Percentiles rank a stretch among this genome's conserved stretches.
These are phyloP conservation scores for Trichoderma reesei DNA, from an alignment of 495 filamentous ascomycete genomes.

Conservation along the genomic window DNA sequence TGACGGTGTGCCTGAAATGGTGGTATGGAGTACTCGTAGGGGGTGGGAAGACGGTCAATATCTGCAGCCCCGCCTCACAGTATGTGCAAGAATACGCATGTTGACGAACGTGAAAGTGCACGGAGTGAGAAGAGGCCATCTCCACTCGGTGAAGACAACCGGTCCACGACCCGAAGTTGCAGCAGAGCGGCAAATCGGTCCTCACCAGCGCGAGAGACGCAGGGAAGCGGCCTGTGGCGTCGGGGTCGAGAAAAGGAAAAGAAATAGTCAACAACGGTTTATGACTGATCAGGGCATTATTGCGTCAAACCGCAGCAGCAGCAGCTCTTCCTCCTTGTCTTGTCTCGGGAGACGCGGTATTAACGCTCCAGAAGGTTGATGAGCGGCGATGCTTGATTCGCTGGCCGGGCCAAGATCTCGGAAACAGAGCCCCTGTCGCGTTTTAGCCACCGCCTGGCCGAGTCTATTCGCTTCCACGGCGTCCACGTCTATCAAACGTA, in stretches of 20 bases:
- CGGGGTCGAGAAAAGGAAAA: not conserved
- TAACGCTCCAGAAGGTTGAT: not conserved
- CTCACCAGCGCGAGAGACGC: no score
- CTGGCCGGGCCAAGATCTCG: slow-evolving; percentile 1
- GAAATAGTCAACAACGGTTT: not conserved
- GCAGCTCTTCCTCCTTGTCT: not conserved
- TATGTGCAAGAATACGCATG: not conserved
- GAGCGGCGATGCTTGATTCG: slow-evolving; percentile 7
- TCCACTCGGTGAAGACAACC: slow-evolving; percentile 2
- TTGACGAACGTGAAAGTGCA: no score
- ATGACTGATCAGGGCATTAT: not conserved
- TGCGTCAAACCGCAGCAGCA: not conserved
- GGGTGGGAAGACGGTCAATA: not conserved
- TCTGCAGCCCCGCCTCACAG: not conserved
- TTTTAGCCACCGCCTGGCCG: slow-evolving; percentile 5
- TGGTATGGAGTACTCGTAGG: no score
- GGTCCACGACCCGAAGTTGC: not conserved
- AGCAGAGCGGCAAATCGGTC: not conserved
- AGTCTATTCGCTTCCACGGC: slow-evolving; percentile 6
- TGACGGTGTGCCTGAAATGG: not conserved
- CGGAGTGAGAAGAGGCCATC: not conserved
- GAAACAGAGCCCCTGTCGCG: not conserved
- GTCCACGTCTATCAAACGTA: not conserved
- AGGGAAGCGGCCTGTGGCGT: not conserved
- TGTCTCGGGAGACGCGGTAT: slow-evolving; percentile 6